Evolutionary conservation across 331 rosid genomes (phyloP).

Genomic region (Stylosanthes scabra): DNA sequence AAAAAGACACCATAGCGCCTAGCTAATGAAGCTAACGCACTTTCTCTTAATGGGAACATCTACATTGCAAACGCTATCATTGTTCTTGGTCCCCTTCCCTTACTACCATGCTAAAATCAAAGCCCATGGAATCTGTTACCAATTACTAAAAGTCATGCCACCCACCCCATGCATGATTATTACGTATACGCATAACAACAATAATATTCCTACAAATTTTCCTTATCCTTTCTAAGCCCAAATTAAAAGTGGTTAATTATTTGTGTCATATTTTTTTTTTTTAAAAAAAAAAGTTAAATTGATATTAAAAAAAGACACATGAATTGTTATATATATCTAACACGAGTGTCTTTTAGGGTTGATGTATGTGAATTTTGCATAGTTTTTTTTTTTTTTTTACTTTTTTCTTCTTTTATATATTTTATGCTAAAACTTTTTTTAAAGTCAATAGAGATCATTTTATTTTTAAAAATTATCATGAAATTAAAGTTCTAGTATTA

Average conservation of each 20-base stretch:
- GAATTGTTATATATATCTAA: too few species aligned
- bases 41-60: constrained; percentile 73
- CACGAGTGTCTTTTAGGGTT: too few species aligned
- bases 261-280: too few species aligned
- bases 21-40: constrained; percentile 54
- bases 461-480: too few species aligned
- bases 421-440: too few species aligned
- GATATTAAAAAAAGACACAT: too few species aligned
- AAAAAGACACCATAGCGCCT: constrained; percentile 59
- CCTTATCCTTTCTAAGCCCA: constrained; percentile 10
- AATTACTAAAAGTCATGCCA: constrained; percentile 54
- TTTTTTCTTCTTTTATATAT: too few species aligned
- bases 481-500: too few species aligned
- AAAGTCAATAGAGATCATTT: too few species aligned
- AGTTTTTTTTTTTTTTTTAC: too few species aligned
- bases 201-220: constrained; percentile 31
- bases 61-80: constrained; percentile 64
- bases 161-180: constrained; percentile 86
- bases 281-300: too few species aligned
- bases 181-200: constrained; percentile 61
- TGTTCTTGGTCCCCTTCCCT: constrained; percentile 61
- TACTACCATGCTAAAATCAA: constrained; percentile 46
- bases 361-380: too few species aligned
- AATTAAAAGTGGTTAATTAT: not conserved
- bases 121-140: constrained; percentile 55